Percentiles rank a stretch among this genome's conserved stretches.
phyloP scores from a whole-genome alignment of 768 basidiomycete species.

The Tubosaeta brunneosetosa region DNA sequence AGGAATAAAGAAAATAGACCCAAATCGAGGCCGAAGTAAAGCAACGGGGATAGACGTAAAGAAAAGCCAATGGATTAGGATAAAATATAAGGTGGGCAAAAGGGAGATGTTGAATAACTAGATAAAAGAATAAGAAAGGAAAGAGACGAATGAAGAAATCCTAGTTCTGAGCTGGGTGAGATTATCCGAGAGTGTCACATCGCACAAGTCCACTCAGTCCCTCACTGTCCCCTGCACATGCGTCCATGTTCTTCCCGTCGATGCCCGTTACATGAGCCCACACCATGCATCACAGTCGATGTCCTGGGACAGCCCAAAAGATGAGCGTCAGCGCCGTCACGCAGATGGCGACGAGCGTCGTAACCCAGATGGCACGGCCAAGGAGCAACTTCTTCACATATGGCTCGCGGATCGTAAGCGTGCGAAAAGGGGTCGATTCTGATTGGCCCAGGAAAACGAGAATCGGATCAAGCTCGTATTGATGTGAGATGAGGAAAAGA shows the following conservation, averaged over 20 bases:
- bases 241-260: slow-evolving; percentile 5
- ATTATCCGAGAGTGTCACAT: slow-evolving; percentile 21
- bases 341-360: slow-evolving; percentile 68
- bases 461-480: slow-evolving; percentile 95
- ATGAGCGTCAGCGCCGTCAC: slow-evolving; percentile 81
- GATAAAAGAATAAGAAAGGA: slow-evolving; percentile 30
- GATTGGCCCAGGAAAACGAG: slow-evolving; percentile 91
- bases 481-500: slow-evolving; percentile 90
- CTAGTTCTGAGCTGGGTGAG: slow-evolving; percentile 15
- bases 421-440: slow-evolving; percentile 96
- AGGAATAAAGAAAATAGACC: slow-evolving; percentile 1
- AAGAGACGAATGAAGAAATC: slow-evolving; percentile 1
- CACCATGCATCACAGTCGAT: slow-evolving; percentile 55
- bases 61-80: slow-evolving; percentile 24
- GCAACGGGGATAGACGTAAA: slow-evolving; percentile 17
- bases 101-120: slow-evolving; percentile 23
- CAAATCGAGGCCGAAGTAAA: slow-evolving; percentile 17
- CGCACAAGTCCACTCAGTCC: slow-evolving; percentile 14
- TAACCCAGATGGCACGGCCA: slow-evolving; percentile 90
- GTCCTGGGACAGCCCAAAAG: slow-evolving; percentile 95
- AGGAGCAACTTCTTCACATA: slow-evolving; percentile 90
- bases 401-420: slow-evolving; percentile 85
- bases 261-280: background rate
- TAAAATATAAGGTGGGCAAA: slow-evolving; percentile 20
- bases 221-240: slow-evolving; percentile 6